Evolutionary conservation across 345 rosid genomes (phyloP).

Genomic region (Corchorus olitorius): DNA sequence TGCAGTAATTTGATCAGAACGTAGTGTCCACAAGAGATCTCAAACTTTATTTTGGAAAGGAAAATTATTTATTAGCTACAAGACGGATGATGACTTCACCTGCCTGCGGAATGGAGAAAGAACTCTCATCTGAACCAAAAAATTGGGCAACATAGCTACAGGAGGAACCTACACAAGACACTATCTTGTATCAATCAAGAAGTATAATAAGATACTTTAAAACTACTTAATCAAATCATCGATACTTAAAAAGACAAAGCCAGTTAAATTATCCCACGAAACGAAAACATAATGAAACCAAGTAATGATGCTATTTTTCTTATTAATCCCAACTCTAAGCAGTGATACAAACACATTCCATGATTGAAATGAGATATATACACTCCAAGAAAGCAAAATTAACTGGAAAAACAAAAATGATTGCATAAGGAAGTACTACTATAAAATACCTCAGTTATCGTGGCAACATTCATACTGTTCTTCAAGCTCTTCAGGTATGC

Average conservation of each 20-base stretch:
- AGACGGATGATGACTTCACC: constrained; percentile 35
- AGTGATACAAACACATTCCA: not conserved
- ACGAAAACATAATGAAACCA: not conserved
- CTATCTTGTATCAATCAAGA: constrained; percentile 22
- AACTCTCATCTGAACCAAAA: constrained; percentile 74
- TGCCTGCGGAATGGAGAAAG: constrained; percentile 84
- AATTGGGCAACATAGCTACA: constrained; percentile 78
- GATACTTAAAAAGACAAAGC: not conserved
- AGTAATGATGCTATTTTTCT: constrained; percentile 1
- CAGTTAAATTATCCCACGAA: not conserved
- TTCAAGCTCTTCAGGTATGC: constrained; percentile 75
- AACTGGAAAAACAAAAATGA: constrained; percentile 8
- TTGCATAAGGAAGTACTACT: constrained; percentile 9
- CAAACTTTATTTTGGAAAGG: not conserved
- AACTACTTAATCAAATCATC: constrained; percentile 6
- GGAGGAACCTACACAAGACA: constrained; percentile 70
- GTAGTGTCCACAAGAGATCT: not conserved
- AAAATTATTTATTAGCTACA: not conserved
- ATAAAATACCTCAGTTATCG: constrained; percentile 70
- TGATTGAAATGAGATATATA: not conserved
- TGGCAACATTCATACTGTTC: constrained; percentile 73
- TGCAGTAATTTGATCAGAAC: constrained; percentile 31
- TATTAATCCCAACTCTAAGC: not conserved
- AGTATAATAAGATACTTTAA: not conserved
- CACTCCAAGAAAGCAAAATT: not conserved